Base-by-base conservation (phyloP, 169 alveolate genomes). In the Plasmodium fragile region DNA sequence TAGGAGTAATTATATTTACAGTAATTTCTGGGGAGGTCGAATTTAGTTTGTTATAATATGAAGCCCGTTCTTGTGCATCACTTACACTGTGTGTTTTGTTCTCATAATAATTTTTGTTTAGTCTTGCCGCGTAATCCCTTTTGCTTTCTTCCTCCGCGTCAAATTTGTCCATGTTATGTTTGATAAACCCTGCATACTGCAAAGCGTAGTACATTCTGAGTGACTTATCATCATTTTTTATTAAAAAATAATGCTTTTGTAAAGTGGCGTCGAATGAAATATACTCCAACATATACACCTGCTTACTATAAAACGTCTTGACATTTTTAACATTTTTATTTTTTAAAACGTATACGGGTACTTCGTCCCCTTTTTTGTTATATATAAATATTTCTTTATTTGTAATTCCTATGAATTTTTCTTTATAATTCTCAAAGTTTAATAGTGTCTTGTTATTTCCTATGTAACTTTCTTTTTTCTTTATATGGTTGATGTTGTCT, bases 151-250 rank as follows among this genome's bases (percentile, higher is more conserved):
- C 71, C 32, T 92, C 82, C 92, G 70, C 82, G 4, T 77, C 65
- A 79, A 87, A 93, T 13, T 81, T 59, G 55, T 91, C 81, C 43
- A 65, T 49, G 32, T 93, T 83, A 32, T 95, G 94, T 18, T 71
- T 85, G 43, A 96, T 91, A 95, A 96, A 94, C 16, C 97, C 97
- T 30, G 96, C 97, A 41, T 96, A 96, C 71, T 92, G 96, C 45
- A 96, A 91, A 65, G 97, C 97, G 93, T 96, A 95, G 93, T 85
- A 89, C 92, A 96, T 91, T 49, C 84, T 49, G 55, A 91, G 53
- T n/a, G 71, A 59, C 73, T 91, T 91, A 91, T 91, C 94, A 28
- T 81, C 69, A 18, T 55, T 22, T 52, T 91, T 91, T 81, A 91
- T 80, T 45, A 91, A 91, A 80, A 91, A 55, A 59, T 91, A 91